A percentile compares a stretch with the other conserved stretches of the same genome.
Conservation (phyloP, 176 grass and related monocot genomes). For the Oryza meyeriana region DNA sequence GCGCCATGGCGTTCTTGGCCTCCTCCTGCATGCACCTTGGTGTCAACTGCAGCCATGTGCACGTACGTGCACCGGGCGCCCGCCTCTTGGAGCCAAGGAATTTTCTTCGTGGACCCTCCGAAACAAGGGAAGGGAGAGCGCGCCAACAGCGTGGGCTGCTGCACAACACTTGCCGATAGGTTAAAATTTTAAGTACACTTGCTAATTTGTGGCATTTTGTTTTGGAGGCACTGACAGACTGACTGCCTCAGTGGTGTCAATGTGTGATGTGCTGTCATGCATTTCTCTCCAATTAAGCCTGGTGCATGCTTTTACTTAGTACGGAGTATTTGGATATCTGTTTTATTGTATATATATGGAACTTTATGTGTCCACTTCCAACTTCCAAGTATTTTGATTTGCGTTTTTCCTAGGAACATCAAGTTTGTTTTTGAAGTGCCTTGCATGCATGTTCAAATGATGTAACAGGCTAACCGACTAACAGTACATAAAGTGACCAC, state of each 20-base stretch:
- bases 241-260: neutral
- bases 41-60: neutral
- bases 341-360: neutral
- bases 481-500: neutral
- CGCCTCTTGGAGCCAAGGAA: neutral
- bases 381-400: neutral
- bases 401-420: neutral
- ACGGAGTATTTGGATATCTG: neutral
- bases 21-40: neutral
- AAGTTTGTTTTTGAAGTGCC: neutral
- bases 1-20: slow-evolving; percentile 13
- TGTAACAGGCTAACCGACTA: neutral
- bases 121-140: slow-evolving; percentile 30
- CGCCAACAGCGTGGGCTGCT: slow-evolving; percentile 24
- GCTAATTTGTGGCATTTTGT: neutral
- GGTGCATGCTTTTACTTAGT: slow-evolving; percentile 14
- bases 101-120: neutral
- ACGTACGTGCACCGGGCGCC: neutral
- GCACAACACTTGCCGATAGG: neutral
- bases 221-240: neutral
- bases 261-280: neutral
- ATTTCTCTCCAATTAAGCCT: neutral
- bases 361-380: neutral
- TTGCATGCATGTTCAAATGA: neutral
- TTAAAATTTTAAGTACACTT: slow-evolving; percentile 41